Percentiles rank a stretch among this genome's conserved stretches.
Conservation (phyloP, 768 basidiomycete genomes). For the Boletus speciosus region DNA sequence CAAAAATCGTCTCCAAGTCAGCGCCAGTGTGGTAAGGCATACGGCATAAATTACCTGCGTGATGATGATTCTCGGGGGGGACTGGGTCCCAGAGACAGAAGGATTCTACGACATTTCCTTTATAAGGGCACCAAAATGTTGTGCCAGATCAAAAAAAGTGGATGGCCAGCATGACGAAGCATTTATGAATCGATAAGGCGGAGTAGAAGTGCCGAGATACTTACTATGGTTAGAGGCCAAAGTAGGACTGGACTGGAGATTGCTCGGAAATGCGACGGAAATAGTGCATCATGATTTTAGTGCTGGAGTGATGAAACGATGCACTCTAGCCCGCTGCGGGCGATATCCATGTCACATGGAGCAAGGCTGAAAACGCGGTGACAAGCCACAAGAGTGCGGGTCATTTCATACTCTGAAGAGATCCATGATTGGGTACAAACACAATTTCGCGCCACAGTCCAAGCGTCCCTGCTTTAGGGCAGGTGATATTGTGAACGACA, state of each 20-base stretch:
- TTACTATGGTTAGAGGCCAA: slow-evolving; percentile 14
- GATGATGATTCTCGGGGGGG: slow-evolving; percentile 29
- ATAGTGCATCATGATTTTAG: slow-evolving; percentile 19
- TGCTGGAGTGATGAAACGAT: slow-evolving; percentile 15
- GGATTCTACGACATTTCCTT: slow-evolving; percentile 20
- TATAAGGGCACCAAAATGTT: slow-evolving; percentile 27
- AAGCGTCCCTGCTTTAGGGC: slow-evolving; percentile 32
- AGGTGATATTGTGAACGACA: slow-evolving; percentile 23
- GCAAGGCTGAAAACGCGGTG: slow-evolving; percentile 12
- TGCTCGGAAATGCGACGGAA: slow-evolving; percentile 25
- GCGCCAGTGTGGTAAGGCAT: slow-evolving; percentile 6
- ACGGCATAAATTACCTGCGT: slow-evolving; percentile 30
- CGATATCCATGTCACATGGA: slow-evolving; percentile 5
- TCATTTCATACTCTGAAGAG: slow-evolving; percentile 10
- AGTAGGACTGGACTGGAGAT: slow-evolving; percentile 17
- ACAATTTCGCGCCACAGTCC: slow-evolving; percentile 23
- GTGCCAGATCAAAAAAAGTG: slow-evolving; percentile 23
- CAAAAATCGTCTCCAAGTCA: slow-evolving; percentile 9
- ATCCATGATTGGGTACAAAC: slow-evolving; percentile 6
- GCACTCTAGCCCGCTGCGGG: slow-evolving; percentile 5
- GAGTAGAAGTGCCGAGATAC: slow-evolving; percentile 25
- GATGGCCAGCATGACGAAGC: slow-evolving; percentile 17
- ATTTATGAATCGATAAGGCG: slow-evolving; percentile 29
- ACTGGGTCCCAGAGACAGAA: slow-evolving; percentile 30
- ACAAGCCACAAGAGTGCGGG: slow-evolving; percentile 1